phyloP scores from a whole-genome alignment of 306 rosid genomes.

The Cyclanthera cordifolia region DNA sequence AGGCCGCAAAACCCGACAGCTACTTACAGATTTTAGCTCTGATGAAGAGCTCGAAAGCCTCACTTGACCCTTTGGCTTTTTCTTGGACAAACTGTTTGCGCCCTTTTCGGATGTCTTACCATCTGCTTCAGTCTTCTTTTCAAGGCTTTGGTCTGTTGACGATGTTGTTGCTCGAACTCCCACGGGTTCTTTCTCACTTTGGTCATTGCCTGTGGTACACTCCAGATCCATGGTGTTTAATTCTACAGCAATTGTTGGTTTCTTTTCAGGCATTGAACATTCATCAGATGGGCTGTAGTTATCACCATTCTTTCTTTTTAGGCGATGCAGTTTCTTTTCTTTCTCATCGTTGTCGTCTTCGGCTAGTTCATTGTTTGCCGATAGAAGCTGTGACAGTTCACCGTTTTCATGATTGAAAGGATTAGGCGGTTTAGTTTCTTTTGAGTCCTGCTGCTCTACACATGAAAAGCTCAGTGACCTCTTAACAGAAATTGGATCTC shows the following conservation, averaged over 20 bases:
- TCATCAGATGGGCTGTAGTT: slow-evolving; percentile 2
- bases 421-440: neutral
- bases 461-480: slow-evolving; percentile 36
- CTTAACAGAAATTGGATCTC: slow-evolving; percentile 31
- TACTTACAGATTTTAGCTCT: neutral
- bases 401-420: neutral
- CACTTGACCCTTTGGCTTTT: neutral
- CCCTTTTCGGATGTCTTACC: neutral
- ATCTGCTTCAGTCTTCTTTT: neutral
- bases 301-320: neutral
- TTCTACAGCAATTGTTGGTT: slow-evolving; percentile 5
- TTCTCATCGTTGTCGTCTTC: neutral
- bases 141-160: neutral
- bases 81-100: neutral
- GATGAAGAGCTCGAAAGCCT: neutral
- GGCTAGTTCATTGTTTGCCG: neutral
- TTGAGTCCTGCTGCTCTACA: slow-evolving; percentile 12
- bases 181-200: neutral
- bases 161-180: neutral
- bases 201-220: neutral
- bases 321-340: neutral
- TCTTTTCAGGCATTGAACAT: neutral
- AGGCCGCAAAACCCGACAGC: slow-evolving; percentile 2
- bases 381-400: slow-evolving; percentile 1
- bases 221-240: neutral